Percentiles rank a stretch among this genome's conserved stretches.
Evolutionary conservation across 2,329 filamentous ascomycete species (phyloP).

Genomic region (Samsoniella hepiali): DNA sequence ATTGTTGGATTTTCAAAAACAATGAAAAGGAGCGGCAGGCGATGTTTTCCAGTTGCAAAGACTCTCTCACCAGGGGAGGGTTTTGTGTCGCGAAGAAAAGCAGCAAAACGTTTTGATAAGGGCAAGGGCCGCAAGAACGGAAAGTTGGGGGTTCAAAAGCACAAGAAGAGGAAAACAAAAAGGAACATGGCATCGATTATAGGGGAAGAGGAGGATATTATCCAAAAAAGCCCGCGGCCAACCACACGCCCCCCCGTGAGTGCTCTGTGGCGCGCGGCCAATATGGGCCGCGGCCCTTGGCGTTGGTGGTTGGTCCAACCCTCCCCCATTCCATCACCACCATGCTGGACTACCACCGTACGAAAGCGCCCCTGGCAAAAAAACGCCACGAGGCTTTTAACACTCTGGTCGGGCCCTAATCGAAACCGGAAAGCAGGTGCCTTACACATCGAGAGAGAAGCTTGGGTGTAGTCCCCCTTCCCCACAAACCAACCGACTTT

Average conservation of each 20-base stretch:
- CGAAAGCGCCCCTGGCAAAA: background rate
- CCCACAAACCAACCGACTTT: background rate
- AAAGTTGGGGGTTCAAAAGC: background rate
- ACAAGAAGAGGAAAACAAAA: background rate
- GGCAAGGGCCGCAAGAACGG: background rate
- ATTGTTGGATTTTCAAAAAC: background rate
- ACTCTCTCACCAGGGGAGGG: conserved; percentile 12
- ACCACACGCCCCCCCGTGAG: background rate
- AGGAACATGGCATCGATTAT: background rate
- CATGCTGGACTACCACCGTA: background rate
- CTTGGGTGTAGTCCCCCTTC: too few relatives aligned
- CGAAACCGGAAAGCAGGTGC: too few relatives aligned
- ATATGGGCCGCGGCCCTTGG: background rate
- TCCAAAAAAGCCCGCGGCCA: background rate
- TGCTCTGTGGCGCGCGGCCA: background rate
- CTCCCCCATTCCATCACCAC: conserved; percentile 3
- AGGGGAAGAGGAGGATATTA: background rate
- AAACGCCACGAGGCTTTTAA: background rate
- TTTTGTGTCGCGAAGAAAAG: background rate
- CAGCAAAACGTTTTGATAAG: background rate
- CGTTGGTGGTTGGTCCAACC: background rate
- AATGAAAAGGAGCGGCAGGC: conserved; percentile 9
- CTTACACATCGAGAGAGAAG: too few relatives aligned
- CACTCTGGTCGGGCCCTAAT: too few relatives aligned
- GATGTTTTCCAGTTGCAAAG: background rate